These are phyloP conservation scores for Solanum hybrid DNA, from an alignment of 305 asterid genomes.

Conservation along the genomic window DNA sequence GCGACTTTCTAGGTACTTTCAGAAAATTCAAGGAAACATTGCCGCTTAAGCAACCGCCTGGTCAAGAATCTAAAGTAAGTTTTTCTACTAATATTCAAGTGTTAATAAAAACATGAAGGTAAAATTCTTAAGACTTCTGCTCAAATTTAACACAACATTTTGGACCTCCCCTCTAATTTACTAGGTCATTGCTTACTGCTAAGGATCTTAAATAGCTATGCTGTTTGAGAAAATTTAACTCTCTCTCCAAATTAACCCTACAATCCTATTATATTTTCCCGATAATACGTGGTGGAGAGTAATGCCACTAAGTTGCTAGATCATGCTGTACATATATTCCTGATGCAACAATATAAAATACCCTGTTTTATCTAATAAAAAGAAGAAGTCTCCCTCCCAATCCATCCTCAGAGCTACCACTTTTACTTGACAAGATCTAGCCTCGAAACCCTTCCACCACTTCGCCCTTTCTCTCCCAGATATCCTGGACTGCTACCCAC, in stretches of 20 bases:
- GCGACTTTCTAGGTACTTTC: slow-evolving; percentile 64
- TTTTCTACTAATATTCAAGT: neutral
- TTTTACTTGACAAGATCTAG: neutral
- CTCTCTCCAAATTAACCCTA: neutral
- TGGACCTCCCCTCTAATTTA: neutral
- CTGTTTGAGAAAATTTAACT: neutral
- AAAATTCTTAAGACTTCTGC: neutral
- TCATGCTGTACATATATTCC: neutral
- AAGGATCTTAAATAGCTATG: neutral
- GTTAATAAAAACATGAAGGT: too few relatives aligned
- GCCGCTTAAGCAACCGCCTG: slow-evolving; percentile 38
- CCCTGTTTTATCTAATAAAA: neutral
- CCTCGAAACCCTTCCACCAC: neutral
- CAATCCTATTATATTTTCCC: neutral
- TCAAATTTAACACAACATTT: neutral
- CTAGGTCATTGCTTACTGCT: neutral
- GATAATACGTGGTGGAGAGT: neutral
- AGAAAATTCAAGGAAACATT: slow-evolving; percentile 84
- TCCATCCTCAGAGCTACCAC: neutral
- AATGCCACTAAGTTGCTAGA: neutral
- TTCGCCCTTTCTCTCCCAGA: neutral
- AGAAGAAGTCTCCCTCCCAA: neutral
- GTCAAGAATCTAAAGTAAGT: slow-evolving; percentile 50
- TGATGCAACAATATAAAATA: neutral
- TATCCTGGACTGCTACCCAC: neutral